Conservation (phyloP, 1,284 basidiomycete species). For the Psilocybe mexicana region DNA sequence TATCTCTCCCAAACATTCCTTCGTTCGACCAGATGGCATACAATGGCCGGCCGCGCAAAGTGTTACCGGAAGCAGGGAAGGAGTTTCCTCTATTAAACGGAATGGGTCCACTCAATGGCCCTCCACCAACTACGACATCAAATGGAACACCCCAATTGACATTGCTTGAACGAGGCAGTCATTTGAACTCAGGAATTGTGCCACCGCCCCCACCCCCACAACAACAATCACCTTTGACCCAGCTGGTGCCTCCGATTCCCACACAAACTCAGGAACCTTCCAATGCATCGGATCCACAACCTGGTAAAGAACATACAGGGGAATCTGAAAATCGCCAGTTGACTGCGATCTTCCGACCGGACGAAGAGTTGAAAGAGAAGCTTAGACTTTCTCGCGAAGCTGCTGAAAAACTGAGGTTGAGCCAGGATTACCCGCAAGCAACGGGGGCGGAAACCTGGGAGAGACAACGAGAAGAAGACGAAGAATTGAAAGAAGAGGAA, state of each 20-base stretch:
- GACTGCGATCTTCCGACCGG: conserved; percentile 87
- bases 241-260: conserved; percentile 30
- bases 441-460: conserved; percentile 37
- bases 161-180: conserved; percentile 52
- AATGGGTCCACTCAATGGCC: conserved; percentile 50
- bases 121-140: conserved; percentile 44
- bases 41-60: conserved; percentile 76
- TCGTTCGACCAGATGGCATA: conserved; percentile 72
- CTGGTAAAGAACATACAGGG: conserved; percentile 46
- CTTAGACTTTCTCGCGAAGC: conserved; percentile 63
- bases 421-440: conserved; percentile 36
- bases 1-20: conserved; percentile 68
- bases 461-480: conserved; percentile 44
- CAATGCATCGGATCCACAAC: conserved; percentile 26
- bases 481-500: conserved; percentile 56
- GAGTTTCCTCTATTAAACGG: conserved; percentile 70
- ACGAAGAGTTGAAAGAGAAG: conserved; percentile 84
- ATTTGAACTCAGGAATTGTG: conserved; percentile 42
- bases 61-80: conserved; percentile 72
- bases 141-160: conserved; percentile 38
- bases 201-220: conserved; percentile 40
- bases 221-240: conserved; percentile 36
- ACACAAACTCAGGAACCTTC: conserved; percentile 25
- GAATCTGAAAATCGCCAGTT: conserved; percentile 56
- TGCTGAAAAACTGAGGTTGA: conserved; percentile 46